Evolutionary conservation across 2,329 filamentous ascomycete species (phyloP).

Genomic region (Phyllosticta citriasiana): DNA sequence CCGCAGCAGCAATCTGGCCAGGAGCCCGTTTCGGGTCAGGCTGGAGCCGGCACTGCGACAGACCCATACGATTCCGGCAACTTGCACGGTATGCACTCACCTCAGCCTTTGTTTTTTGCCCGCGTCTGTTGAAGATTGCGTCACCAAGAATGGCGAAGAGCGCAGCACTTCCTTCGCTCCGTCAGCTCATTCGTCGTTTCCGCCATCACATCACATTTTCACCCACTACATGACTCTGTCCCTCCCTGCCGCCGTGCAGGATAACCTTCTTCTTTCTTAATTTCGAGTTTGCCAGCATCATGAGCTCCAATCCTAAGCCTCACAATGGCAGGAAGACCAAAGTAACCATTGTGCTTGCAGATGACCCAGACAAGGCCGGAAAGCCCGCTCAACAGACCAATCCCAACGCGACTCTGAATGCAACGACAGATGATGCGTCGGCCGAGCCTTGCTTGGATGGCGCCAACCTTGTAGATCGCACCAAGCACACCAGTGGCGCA

Average conservation of each 20-base stretch:
- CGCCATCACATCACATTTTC: not conserved
- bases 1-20: slow-evolving; percentile 29
- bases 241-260: not conserved
- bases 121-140: not conserved
- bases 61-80: slow-evolving; percentile 78
- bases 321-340: not conserved
- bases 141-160: not conserved
- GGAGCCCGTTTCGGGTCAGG: slow-evolving; percentile 64
- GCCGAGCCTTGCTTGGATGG: not conserved
- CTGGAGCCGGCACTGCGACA: slow-evolving; percentile 54
- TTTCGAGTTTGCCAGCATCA: not conserved
- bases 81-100: slow-evolving; percentile 41
- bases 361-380: slow-evolving; percentile 1
- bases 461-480: not conserved
- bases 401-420: not conserved
- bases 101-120: not conserved
- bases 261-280: not conserved
- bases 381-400: not conserved
- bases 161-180: not conserved
- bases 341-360: not conserved
- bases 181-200: not conserved
- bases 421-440: not conserved
- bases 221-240: not conserved
- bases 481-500: not conserved
- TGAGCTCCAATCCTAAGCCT: not conserved